Evolutionary conservation across 1,284 basidiomycete genomes (phyloP), one percentile per base, ranked within the genome.

Genomic region (Hemileia vastatrix): DNA sequence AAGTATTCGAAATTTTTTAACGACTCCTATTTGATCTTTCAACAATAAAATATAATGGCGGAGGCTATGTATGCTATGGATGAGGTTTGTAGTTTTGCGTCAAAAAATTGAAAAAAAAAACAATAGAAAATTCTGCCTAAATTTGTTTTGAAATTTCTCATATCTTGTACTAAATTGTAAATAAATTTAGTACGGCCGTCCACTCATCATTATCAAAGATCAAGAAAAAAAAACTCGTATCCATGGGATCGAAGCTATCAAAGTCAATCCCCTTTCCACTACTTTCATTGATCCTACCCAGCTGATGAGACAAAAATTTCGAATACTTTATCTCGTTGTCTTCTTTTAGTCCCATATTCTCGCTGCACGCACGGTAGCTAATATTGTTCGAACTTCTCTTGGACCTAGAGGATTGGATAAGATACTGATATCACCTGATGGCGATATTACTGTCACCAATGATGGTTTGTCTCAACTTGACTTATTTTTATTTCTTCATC

Each of bases 401-500:
- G 94, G 94, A 19, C 94, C 94, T 24, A 82, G 93, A 81, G 93
- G 94, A 53, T 83, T 98, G 64, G 95, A 98, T 83, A 98, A 98
- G 84, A 97, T 98, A 76, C 83, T 98, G 74, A 96, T 98, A 75
- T 93, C 90, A 45, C 87, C 93, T 27, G 94, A 98, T 80, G 94
- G 94, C 54, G 94, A 98, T 73, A 98, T 98, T 72, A 97, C 92
- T 53, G 94, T 98, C 50, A 97, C 94, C 19, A 98, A 98, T 78
- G 94, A 98, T 79, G 94, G 94, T 65, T 55, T 19, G 18, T 4
- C 9, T 45, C 23, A 1, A 32, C 33, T n/a, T n/a, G 83, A 87
- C 48, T 90, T 93, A 79, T 94, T 94, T 90, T 89, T 65, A 8
- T 57, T 56, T 43, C 6, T n/a, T 55, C 23, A 2, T 45, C 27